Base-by-base conservation (phyloP, 2,329 filamentous ascomycete genomes). In the Parastagonospora avenae region DNA sequence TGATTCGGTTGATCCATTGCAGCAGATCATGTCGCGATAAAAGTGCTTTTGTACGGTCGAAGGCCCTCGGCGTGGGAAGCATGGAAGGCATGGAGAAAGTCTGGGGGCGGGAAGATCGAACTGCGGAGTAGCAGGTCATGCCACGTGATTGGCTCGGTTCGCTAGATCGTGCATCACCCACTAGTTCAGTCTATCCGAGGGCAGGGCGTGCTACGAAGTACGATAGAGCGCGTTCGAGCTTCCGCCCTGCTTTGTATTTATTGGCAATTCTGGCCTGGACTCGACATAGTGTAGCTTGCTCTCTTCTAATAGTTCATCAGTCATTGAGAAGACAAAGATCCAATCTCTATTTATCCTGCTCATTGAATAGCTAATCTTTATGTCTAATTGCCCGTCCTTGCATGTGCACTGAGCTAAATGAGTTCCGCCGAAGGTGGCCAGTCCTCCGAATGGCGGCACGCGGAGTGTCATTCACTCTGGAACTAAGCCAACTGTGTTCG, bases 1-100 rank as follows among this genome's bases (percentile, higher is more conserved):
- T 65, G 60, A 50, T 51, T 38, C 54, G 56, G 53, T 35, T 54
- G 48, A 33, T 70, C 60, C 66, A 68, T 70, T 42, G 51, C 54
- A 52, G 54, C 41, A 53, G 58, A 48, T 63, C 62, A 59, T 63
- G 52, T 40, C 63, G 55, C 46, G 54, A 49, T 52, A 33, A 42
- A 42, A 29, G 35, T 50, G 46, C 42, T 50, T 50, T 48, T 58
- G 52, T 48, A 48, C 37, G 31, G 28, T 27, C 41, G 30, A 15
- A 35, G 16, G 14, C 12, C 12, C 8, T 16, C 33, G 35, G 40
- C 31, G 30, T 42, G 27, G 27, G 31, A 46, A 38, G 30, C 32
- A 36, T 38, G 35, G 37, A 40, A 12, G 27, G 19, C 42, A 37
- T 47, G 45, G 46, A 24, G 45, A 47, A 24, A 48, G 15, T 37